Evolutionary conservation across 164 flowering plant species (phyloP).

Genomic region (Cinnamomum micranthum): DNA sequence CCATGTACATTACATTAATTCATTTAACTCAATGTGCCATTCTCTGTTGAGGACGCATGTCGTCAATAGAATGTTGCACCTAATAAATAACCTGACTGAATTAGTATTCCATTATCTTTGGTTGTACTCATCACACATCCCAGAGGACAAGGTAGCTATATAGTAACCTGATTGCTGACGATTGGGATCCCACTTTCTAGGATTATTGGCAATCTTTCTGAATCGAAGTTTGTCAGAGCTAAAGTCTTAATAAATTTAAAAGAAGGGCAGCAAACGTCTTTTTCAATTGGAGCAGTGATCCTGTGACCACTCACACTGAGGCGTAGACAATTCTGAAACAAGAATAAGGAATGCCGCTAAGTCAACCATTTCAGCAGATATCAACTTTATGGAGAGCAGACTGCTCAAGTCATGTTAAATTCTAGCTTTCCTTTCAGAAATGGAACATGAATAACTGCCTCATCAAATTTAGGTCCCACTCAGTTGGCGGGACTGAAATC

Average conservation of each 20-base stretch:
- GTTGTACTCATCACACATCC: neutral
- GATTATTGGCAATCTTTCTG: slow-evolving; percentile 79
- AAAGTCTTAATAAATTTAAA: slow-evolving; percentile 54
- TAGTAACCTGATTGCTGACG: slow-evolving; percentile 86
- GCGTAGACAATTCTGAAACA: neutral
- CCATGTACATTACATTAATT: neutral
- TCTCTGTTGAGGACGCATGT: slow-evolving; percentile 95
- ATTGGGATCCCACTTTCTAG: slow-evolving; percentile 87
- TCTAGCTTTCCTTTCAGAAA: neutral
- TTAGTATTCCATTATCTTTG: slow-evolving; percentile 5
- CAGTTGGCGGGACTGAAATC: neutral
- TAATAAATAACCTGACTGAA: slow-evolving; percentile 19
- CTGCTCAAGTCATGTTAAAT: neutral
- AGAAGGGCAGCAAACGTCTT: too few relatives aligned
- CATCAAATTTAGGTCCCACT: neutral
- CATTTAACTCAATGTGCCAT: slow-evolving; percentile 37
- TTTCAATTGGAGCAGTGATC: neutral
- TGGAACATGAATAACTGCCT: neutral
- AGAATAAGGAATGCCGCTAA: neutral
- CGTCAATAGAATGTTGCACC: slow-evolving; percentile 98
- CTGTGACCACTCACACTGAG: neutral
- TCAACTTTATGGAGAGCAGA: neutral
- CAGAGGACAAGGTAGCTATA: neutral
- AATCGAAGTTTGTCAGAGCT: slow-evolving; percentile 95
- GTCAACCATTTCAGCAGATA: neutral